These are phyloP conservation scores for Pseudogymnoascus sp. DNA, from an alignment of 2,329 filamentous ascomycete species.

Conservation along the genomic window DNA sequence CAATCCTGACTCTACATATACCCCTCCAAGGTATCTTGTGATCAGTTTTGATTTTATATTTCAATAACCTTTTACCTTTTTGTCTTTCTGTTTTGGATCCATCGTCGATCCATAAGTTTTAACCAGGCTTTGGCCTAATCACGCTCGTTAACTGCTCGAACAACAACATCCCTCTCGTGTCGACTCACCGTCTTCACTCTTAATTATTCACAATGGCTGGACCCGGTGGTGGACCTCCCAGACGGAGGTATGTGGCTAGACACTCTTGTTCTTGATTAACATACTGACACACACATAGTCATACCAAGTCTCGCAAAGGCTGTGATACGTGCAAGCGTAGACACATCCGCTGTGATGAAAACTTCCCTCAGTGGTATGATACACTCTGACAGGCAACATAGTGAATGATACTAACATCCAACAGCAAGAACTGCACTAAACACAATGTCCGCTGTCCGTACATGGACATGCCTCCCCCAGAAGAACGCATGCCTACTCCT, in stretches of 20 bases:
- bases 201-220: conserved; percentile 64
- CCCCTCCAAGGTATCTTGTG: not conserved
- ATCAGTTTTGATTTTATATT: not conserved
- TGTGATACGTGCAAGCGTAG: conserved; percentile 97
- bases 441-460: conserved; percentile 98
- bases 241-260: conserved; percentile 45
- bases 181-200: conserved; percentile 13
- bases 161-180: conserved; percentile 28
- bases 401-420: conserved; percentile 19
- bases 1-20: conserved; percentile 4
- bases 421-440: conserved; percentile 93
- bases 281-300: conserved; percentile 45
- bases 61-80: not conserved
- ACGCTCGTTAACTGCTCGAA: conserved; percentile 27
- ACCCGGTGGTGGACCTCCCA: conserved; percentile 86
- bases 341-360: conserved; percentile 97
- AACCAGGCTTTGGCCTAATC: conserved; percentile 9
- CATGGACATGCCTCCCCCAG: conserved; percentile 71
- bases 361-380: conserved; percentile 87
- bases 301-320: conserved; percentile 97
- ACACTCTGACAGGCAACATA: not conserved
- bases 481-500: conserved; percentile 52
- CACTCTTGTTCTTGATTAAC: not conserved
- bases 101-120: not conserved
- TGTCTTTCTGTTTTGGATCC: not conserved